A percentile compares a stretch with the other conserved stretches of the same genome.
Evolutionary conservation across 2,329 filamentous ascomycete genomes (phyloP).

Genomic region (Chaetomiaceae sp.): DNA sequence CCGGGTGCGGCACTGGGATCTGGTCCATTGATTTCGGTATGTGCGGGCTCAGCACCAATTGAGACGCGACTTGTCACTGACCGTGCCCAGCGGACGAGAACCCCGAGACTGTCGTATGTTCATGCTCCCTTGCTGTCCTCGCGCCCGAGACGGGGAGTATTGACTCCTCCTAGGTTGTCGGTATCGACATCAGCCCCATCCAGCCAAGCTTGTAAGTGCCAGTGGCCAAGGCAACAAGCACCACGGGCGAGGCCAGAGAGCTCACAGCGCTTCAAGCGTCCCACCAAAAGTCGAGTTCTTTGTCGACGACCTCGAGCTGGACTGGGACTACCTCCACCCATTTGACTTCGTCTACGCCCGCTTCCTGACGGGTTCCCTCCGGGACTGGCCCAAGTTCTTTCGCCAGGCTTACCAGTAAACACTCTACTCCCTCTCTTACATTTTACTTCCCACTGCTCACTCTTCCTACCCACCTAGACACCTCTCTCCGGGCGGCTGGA

Average conservation of each 20-base stretch:
- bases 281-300: constrained; percentile 21
- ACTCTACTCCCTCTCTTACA: no score
- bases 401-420: constrained; percentile 21
- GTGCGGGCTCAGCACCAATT: constrained; percentile 5
- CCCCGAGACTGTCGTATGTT: constrained; percentile 28
- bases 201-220: constrained; percentile 27
- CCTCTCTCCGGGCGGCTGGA: constrained; percentile 11
- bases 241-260: no score
- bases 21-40: constrained; percentile 47
- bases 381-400: constrained; percentile 26
- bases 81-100: constrained; percentile 12
- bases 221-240: neutral
- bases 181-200: constrained; percentile 35
- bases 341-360: constrained; percentile 32
- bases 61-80: neutral
- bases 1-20: constrained; percentile 38
- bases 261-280: constrained; percentile 22
- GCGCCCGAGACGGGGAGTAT: no score
- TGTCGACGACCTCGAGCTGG: constrained; percentile 30
- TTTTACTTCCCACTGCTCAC: constrained; percentile 23
- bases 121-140: constrained; percentile 13
- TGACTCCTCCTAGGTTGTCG: constrained; percentile 24
- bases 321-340: constrained; percentile 26
- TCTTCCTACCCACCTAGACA: constrained; percentile 34
- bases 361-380: constrained; percentile 28